A percentile compares a stretch with the other conserved stretches of the same genome.
Evolutionary conservation across 352 stramenopile genomes (phyloP).

Genomic region (Hyaloperonospora brassicae): DNA sequence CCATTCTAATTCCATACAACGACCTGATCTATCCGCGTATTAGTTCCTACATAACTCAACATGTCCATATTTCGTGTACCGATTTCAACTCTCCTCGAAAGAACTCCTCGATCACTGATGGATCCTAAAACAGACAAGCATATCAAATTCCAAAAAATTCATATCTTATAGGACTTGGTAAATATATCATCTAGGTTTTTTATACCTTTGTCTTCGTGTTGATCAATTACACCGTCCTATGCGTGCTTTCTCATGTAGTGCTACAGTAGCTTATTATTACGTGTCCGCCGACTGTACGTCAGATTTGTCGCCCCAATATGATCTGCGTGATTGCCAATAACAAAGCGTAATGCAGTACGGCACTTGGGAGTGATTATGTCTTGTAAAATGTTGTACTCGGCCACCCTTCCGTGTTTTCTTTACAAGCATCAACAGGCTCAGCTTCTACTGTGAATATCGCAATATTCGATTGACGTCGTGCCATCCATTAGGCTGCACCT

Average conservation of each 20-base stretch:
- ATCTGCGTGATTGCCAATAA: background rate
- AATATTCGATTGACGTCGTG: background rate
- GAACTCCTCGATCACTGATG: background rate
- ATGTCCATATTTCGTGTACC: background rate
- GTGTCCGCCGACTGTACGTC: background rate
- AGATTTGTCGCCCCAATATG: background rate
- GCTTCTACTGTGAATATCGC: background rate
- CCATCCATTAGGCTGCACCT: background rate
- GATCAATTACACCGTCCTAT: background rate
- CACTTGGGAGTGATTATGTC: background rate
- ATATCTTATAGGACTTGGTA: background rate
- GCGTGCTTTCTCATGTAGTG: background rate
- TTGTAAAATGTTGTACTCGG: background rate
- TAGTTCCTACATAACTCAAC: too few species aligned
- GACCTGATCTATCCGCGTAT: too few species aligned
- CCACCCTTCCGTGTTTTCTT: background rate
- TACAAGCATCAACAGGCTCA: background rate
- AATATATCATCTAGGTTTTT: background rate
- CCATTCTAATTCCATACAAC: too few species aligned
- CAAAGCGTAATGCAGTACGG: background rate
- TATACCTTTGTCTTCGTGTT: background rate
- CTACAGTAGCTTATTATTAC: background rate
- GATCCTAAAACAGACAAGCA: background rate
- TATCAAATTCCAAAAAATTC: background rate
- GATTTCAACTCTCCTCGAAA: slow-evolving; percentile 1